phyloP scores from a whole-genome alignment of 192 early-diverging fungal species.

The Phlyctochytrium planicorne region DNA sequence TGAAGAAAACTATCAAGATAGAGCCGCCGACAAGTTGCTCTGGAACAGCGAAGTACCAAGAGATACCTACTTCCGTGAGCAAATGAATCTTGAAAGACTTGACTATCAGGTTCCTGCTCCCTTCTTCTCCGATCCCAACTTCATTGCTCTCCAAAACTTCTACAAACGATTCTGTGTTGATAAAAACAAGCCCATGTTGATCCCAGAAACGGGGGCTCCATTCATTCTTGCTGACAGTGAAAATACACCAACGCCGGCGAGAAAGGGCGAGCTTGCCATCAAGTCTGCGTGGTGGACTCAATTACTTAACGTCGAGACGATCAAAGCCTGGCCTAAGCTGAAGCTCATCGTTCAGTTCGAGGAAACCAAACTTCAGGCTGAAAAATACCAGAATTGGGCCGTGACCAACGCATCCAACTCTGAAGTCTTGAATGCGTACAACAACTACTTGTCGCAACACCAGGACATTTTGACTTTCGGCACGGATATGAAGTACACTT shows the following conservation, averaged over 20 bases:
- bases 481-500: background rate
- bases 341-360: conserved; percentile 46
- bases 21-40: background rate
- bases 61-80: background rate
- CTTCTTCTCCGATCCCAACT: conserved; percentile 16
- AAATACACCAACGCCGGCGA: conserved; percentile 5
- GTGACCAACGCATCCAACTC: conserved; percentile 10
- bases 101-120: background rate
- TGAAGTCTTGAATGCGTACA: background rate
- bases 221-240: background rate
- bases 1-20: conserved; percentile 12
- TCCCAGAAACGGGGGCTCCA: conserved; percentile 43
- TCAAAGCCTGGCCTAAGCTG: conserved; percentile 23
- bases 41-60: background rate
- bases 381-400: conserved; percentile 20
- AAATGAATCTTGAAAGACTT: background rate
- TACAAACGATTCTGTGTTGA: conserved; percentile 39
- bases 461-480: background rate
- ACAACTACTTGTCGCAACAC: background rate
- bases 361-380: conserved; percentile 30
- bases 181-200: conserved; percentile 38
- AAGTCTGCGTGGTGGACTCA: conserved; percentile 43
- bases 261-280: conserved; percentile 22
- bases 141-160: conserved; percentile 16
- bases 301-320: conserved; percentile 11